Percentiles rank a stretch among this genome's conserved stretches.
Evolutionary conservation across 2,329 filamentous ascomycete species (phyloP).

Genomic region (Chaetomiaceae sp.): DNA sequence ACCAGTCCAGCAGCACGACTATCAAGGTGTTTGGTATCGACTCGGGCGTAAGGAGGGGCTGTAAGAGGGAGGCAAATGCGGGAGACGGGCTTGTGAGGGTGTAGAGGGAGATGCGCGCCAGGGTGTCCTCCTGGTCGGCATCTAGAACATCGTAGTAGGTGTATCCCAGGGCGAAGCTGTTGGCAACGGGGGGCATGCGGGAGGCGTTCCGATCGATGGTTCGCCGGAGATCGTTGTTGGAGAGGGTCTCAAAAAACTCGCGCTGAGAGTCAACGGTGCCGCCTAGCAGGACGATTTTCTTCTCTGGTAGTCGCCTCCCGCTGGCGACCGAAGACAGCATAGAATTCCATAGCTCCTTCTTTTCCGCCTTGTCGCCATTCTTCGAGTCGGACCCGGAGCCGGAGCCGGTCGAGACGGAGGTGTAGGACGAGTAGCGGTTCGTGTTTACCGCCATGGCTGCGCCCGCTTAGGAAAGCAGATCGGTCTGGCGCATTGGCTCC

Average conservation of each 20-base stretch:
- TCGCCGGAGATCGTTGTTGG: constrained; percentile 49
- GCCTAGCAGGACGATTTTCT: constrained; percentile 82
- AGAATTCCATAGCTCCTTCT: constrained; percentile 89
- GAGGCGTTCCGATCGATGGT: constrained; percentile 50
- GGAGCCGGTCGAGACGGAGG: constrained; percentile 47
- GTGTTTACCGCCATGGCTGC: constrained; percentile 45
- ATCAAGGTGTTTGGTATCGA: constrained; percentile 82
- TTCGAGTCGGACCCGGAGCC: constrained; percentile 52
- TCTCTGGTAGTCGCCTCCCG: constrained; percentile 84
- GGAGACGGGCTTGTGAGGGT: constrained; percentile 80
- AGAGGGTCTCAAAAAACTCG: constrained; percentile 70
- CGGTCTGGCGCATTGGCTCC: constrained; percentile 10
- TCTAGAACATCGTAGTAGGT: constrained; percentile 94
- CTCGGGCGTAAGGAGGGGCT: constrained; percentile 76
- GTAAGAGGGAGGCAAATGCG: constrained; percentile 75
- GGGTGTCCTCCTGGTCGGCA: constrained; percentile 87
- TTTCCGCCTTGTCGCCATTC: constrained; percentile 57
- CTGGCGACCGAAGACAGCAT: constrained; percentile 89
- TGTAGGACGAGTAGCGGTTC: constrained; percentile 57
- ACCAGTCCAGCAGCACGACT: constrained; percentile 93
- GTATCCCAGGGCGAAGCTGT: constrained; percentile 88
- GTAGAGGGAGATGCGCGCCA: constrained; percentile 85
- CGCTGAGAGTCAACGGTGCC: constrained; percentile 77
- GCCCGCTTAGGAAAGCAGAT: constrained; percentile 9
- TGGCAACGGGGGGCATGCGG: constrained; percentile 74